These are phyloP conservation scores for Grigorovia transvaalensis DNA, from an alignment of 805 yeast species.

Conservation along the genomic window DNA sequence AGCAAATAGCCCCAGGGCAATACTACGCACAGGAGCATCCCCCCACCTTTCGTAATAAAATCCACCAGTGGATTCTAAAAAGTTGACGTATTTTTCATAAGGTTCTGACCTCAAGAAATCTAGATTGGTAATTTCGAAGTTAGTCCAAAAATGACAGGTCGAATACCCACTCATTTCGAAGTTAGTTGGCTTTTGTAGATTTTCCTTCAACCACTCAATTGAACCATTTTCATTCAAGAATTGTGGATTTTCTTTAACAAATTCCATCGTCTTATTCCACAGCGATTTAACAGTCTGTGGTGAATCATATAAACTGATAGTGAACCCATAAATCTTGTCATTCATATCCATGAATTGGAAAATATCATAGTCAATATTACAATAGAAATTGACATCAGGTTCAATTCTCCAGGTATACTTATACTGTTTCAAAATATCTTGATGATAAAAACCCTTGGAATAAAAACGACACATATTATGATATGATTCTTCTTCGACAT, in stretches of 20 bases:
- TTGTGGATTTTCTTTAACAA: constrained; percentile 49
- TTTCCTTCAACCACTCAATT: constrained; percentile 52
- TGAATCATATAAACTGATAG: constrained; percentile 62
- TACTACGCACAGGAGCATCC: constrained; percentile 81
- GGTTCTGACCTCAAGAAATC: constrained; percentile 67
- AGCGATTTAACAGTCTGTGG: constrained; percentile 61
- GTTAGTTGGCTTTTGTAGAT: constrained; percentile 40
- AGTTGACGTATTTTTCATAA: constrained; percentile 52
- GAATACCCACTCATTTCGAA: constrained; percentile 37
- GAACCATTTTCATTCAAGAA: constrained; percentile 45
- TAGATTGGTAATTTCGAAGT: constrained; percentile 78
- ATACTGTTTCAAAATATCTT: constrained; percentile 53
- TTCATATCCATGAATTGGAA: constrained; percentile 74
- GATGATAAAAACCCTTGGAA: constrained; percentile 74
- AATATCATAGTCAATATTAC: constrained; percentile 70
- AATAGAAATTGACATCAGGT: constrained; percentile 63
- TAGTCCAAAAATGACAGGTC: constrained; percentile 84
- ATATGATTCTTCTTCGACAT: constrained; percentile 36
- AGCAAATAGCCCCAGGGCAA: constrained; percentile 64
- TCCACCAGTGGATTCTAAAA: constrained; percentile 61
- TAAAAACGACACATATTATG: constrained; percentile 75
- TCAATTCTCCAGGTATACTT: constrained; percentile 92
- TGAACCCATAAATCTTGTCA: constrained; percentile 63
- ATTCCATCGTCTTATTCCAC: constrained; percentile 63
- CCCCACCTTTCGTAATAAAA: constrained; percentile 92